phyloP scores from a whole-genome alignment of 768 basidiomycete species.

The Psilocybe sp. region DNA sequence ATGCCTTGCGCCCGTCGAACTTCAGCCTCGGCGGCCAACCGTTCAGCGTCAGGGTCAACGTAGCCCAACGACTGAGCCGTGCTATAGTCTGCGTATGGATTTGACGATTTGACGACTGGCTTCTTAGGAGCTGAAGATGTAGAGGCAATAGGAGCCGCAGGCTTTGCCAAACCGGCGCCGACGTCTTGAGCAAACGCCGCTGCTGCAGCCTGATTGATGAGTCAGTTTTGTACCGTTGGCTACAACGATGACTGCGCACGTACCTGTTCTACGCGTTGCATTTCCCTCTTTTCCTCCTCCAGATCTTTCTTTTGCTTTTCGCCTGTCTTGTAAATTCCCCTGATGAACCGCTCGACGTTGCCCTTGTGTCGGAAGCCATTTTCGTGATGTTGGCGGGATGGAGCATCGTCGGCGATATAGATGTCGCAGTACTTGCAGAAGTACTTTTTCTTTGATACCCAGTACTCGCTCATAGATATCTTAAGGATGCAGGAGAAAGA shows the following conservation, averaged over 20 bases:
- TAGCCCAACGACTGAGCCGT: conserved; percentile 84
- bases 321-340: conserved; percentile 90
- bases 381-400: conserved; percentile 90
- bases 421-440: conserved; percentile 98
- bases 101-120: conserved; percentile 49
- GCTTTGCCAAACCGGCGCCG: conserved; percentile 59
- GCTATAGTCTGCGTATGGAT: conserved; percentile 81
- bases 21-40: conserved; percentile 56
- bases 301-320: conserved; percentile 82
- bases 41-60: conserved; percentile 72
- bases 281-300: conserved; percentile 85
- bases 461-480: conserved; percentile 78
- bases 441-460: conserved; percentile 91
- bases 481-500: conserved; percentile 1
- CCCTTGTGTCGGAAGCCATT: conserved; percentile 92
- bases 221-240: neutral
- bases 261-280: conserved; percentile 83
- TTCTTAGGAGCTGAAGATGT: conserved; percentile 34
- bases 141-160: conserved; percentile 30
- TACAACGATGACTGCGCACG: conserved; percentile 10
- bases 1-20: conserved; percentile 62
- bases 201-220: conserved; percentile 59
- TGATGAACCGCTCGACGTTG: conserved; percentile 88
- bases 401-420: conserved; percentile 93
- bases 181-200: conserved; percentile 80